Evolutionary conservation across 2,329 filamentous ascomycete genomes (phyloP).

Genomic region (Aureobasidium sp.): DNA sequence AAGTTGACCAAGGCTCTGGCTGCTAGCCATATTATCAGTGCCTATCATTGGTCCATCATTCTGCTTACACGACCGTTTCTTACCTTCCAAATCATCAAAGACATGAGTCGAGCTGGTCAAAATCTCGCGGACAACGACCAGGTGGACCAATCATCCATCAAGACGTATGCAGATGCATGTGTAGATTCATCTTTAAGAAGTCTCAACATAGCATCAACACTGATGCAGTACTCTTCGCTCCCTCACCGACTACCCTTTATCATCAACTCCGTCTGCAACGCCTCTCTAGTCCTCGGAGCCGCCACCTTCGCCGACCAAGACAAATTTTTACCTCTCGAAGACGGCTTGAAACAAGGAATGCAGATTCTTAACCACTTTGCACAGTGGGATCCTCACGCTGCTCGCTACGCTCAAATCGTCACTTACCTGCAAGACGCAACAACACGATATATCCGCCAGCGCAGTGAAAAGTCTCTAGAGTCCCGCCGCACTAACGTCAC

Average conservation of each 20-base stretch:
- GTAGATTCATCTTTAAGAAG: slow-evolving; percentile 12
- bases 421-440: slow-evolving; percentile 19
- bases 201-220: background rate
- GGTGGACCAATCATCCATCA: slow-evolving; percentile 7
- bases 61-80: slow-evolving; percentile 48
- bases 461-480: slow-evolving; percentile 6
- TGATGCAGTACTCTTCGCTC: slow-evolving; percentile 6
- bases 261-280: slow-evolving; percentile 13
- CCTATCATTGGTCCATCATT: slow-evolving; percentile 50
- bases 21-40: slow-evolving; percentile 44
- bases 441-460: slow-evolving; percentile 2
- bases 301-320: slow-evolving; percentile 24
- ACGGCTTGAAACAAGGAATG: slow-evolving; percentile 20
- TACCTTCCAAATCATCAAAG: slow-evolving; percentile 35
- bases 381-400: slow-evolving; percentile 24
- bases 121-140: slow-evolving; percentile 20
- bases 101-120: slow-evolving; percentile 17
- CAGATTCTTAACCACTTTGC: slow-evolving; percentile 25
- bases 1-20: slow-evolving; percentile 32
- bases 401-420: slow-evolving; percentile 25
- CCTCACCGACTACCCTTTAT: slow-evolving; percentile 14
- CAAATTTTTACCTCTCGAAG: slow-evolving; percentile 19
- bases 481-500: background rate
- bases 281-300: slow-evolving; percentile 25
- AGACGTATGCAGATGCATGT: slow-evolving; percentile 15